Percentiles rank a stretch among this genome's conserved stretches.
Evolutionary conservation across 495 filamentous ascomycete genomes (phyloP).

Genomic region (Thermothielavioides terrestris): DNA sequence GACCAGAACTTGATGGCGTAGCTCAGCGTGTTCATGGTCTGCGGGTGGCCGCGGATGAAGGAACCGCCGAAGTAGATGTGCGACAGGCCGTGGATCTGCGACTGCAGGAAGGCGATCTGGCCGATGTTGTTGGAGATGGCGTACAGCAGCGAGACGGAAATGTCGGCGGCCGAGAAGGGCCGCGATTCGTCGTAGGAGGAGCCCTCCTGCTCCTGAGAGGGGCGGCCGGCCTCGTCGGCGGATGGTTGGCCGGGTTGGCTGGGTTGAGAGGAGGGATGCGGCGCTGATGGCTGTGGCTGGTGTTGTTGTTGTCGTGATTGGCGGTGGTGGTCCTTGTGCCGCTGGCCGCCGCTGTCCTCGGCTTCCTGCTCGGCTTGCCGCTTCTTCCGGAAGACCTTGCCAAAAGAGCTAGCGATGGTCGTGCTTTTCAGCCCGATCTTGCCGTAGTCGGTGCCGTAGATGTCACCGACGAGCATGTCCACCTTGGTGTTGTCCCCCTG

Average conservation of each 20-base stretch:
- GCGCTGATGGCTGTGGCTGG: neutral
- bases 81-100: conserved; percentile 79
- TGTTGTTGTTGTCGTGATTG: conserved; percentile 1
- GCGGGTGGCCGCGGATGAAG: conserved; percentile 91
- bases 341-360: conserved; percentile 62
- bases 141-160: conserved; percentile 61
- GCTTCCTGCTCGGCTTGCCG: conserved; percentile 60
- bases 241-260: neutral
- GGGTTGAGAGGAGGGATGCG: neutral
- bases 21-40: conserved; percentile 93
- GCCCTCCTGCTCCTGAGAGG: neutral
- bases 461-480: conserved; percentile 96
- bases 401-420: conserved; percentile 91
- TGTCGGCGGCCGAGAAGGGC: conserved; percentile 41
- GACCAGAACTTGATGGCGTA: conserved; percentile 98
- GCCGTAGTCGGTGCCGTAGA: conserved; percentile 90
- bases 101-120: conserved; percentile 92
- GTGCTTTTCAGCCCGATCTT: conserved; percentile 92
- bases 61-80: conserved; percentile 96
- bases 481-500: conserved; percentile 84
- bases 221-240: neutral
- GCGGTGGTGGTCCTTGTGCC: conserved; percentile 39
- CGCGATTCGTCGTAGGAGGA: conserved; percentile 6
- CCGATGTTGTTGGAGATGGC: conserved; percentile 93
- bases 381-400: conserved; percentile 89